These are phyloP conservation scores for Tylopilus sp. DNA, from an alignment of 1,284 basidiomycete species.

Conservation along the genomic window DNA sequence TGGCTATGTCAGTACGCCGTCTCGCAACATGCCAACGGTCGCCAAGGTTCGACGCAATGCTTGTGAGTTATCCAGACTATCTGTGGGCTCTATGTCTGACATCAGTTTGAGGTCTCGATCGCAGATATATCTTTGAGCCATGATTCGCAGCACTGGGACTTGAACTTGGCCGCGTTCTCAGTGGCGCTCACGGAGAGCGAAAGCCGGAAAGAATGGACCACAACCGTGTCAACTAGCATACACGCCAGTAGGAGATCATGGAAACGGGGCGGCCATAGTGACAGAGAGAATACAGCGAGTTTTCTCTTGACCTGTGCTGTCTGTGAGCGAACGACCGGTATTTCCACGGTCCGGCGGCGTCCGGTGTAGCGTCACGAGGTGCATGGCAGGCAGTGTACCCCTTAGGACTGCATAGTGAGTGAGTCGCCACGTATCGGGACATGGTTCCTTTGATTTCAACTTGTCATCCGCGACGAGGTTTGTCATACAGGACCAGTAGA, in stretches of 20 bases:
- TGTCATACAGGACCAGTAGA: too few relatives aligned
- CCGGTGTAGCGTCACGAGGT: too few relatives aligned
- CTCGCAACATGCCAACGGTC: too few relatives aligned
- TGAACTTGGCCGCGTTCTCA: slow-evolving; percentile 2
- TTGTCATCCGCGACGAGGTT: too few relatives aligned
- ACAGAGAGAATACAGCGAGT: slow-evolving; percentile 3
- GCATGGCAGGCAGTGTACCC: too few relatives aligned
- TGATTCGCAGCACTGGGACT: neutral
- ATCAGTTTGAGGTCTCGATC: neutral
- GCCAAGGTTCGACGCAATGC: too few relatives aligned
- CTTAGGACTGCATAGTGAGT: too few relatives aligned
- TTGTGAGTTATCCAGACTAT: neutral
- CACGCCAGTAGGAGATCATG: slow-evolving; percentile 9
- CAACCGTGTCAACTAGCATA: slow-evolving; percentile 21
- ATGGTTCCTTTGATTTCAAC: too few relatives aligned
- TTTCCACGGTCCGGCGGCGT: neutral
- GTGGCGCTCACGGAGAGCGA: neutral
- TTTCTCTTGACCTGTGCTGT: slow-evolving; percentile 29
- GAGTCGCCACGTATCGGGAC: too few relatives aligned
- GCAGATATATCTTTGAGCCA: neutral
- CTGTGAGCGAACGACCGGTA: neutral
- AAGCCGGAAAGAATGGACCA: neutral
- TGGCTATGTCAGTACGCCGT: too few relatives aligned
- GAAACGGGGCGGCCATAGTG: slow-evolving; percentile 7
- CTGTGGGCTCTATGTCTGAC: neutral